Evolutionary conservation across 1,284 basidiomycete genomes (phyloP), one percentile per base, ranked within the genome.

Genomic region (Boletellus dicymbophilus): DNA sequence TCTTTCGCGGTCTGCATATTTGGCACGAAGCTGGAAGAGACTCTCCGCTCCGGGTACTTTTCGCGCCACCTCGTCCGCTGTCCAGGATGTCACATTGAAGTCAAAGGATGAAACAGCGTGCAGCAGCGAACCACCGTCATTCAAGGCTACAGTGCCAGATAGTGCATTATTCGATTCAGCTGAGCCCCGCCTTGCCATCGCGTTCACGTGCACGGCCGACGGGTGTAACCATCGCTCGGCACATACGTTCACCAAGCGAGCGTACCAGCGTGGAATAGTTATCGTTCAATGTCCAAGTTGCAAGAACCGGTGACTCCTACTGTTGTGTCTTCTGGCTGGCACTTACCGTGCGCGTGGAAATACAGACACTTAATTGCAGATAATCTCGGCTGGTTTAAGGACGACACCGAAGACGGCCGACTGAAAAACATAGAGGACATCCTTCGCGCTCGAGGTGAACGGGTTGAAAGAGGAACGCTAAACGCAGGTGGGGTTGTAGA

Each of bases 221-320:
- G 79, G 78, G 1, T 98, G 95, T 62, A 79, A 79, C 6, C 84
- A 90, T 57, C 85, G 95, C 3, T 94, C 90, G 10, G 85, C 91
- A 11, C 96, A 98, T 62, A 82, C 92, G 55, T 98, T 98, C 65
- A 81, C 89, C 11, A 90, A 85, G 65, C 78, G 84, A 30, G 83
- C 90, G 25, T 99, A 98, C 69, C 81, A 88, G 61, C 82, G 79
- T 41, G 96, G 96, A 0, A 89, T 98, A 48, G 95, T 98, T 2
- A 76, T 99, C 27, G 84, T 98, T 0, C 84, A 96, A 65, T 98
- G 96, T 71, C 94, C 95, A 1, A 82, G 82, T 16, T 98, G 96
- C 71, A 85, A 91, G 62, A 94, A 93, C 64, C 74, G 94, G 88
- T 93, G 16, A 16, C 18, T 13, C 31, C 44, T 44, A 3, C 10